Percentiles rank a stretch among this genome's conserved stretches.
These are phyloP conservation scores for Berkeleyomyces rouxiae DNA, from an alignment of 2,329 filamentous ascomycete species.

Conservation along the genomic window DNA sequence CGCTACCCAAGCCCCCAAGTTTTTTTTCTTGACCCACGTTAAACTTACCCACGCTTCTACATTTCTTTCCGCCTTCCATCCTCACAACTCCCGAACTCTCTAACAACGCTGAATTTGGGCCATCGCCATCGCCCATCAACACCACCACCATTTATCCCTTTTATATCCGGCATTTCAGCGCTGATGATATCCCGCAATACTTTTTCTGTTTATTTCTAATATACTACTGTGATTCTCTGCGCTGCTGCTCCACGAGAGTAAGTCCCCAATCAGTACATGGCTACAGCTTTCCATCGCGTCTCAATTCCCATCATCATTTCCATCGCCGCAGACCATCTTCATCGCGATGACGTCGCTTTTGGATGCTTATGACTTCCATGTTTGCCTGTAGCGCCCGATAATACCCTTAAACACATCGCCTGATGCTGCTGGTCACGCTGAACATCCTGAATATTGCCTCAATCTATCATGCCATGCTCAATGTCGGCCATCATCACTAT, in stretches of 20 bases:
- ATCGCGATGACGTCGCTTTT: conserved; percentile 8
- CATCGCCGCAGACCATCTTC: conserved; percentile 3
- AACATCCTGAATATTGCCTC: not conserved
- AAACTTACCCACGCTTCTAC: conserved; percentile 2
- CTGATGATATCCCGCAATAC: conserved; percentile 3
- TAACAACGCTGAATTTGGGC: conserved; percentile 11
- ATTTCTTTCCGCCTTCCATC: conserved; percentile 13
- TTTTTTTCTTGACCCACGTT: conserved; percentile 11
- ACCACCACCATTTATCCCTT: conserved; percentile 9
- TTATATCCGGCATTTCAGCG: not conserved
- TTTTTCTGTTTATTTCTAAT: conserved; percentile 5
- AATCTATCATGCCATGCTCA: not conserved
- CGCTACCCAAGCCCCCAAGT: conserved; percentile 1
- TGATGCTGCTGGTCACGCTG: conserved; percentile 1
- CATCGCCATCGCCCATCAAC: conserved; percentile 13
- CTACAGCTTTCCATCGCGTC: conserved; percentile 12
- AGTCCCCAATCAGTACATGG: conserved; percentile 1
- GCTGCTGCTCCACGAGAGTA: conserved; percentile 1
- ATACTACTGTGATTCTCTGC: not conserved
- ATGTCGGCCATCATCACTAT: not conserved
- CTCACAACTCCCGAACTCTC: conserved; percentile 10
- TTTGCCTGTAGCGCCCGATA: not conserved
- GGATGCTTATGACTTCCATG: not conserved
- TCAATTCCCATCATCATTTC: conserved; percentile 7
- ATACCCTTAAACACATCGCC: conserved; percentile 1